phyloP scores from a whole-genome alignment of 2,329 filamentous ascomycete species.

The Fusarium protoensiforme region DNA sequence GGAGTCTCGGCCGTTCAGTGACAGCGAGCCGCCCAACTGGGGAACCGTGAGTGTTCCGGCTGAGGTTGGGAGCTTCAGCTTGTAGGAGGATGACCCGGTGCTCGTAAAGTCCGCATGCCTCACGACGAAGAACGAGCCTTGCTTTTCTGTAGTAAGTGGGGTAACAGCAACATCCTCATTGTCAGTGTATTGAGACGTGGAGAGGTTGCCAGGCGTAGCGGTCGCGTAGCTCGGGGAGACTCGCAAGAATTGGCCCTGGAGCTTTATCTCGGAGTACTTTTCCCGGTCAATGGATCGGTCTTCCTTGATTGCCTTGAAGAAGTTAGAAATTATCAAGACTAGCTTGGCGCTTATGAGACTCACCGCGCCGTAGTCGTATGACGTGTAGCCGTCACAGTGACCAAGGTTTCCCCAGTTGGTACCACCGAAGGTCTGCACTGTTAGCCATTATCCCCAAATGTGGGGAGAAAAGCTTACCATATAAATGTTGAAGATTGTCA shows the following conservation, averaged over 20 bases:
- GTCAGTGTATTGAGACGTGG: slow-evolving; percentile 63
- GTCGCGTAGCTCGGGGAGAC: slow-evolving; percentile 77
- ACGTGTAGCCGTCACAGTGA: slow-evolving; percentile 72
- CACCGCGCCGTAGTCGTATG: slow-evolving; percentile 64
- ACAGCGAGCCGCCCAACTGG: slow-evolving; percentile 66
- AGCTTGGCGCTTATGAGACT: slow-evolving; percentile 9
- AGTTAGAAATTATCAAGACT: not conserved
- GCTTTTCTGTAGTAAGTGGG: slow-evolving; percentile 63
- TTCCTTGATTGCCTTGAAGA: slow-evolving; percentile 66
- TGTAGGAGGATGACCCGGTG: slow-evolving; percentile 68
- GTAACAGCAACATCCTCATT: slow-evolving; percentile 68
- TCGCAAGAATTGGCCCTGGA: slow-evolving; percentile 79
- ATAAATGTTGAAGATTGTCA: slow-evolving; percentile 77
- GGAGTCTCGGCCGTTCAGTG: slow-evolving; percentile 71
- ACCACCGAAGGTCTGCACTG: slow-evolving; percentile 71
- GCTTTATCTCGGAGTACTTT: slow-evolving; percentile 84
- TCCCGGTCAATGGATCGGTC: slow-evolving; percentile 75
- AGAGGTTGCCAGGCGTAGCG: slow-evolving; percentile 62
- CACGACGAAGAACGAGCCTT: slow-evolving; percentile 72
- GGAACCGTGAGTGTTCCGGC: slow-evolving; percentile 63
- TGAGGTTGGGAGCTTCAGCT: slow-evolving; percentile 70
- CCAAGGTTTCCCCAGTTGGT: slow-evolving; percentile 88
- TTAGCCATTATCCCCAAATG: slow-evolving; percentile 1
- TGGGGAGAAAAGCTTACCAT: slow-evolving; percentile 63
- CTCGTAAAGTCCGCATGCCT: slow-evolving; percentile 75